Evolutionary conservation across 495 filamentous ascomycete genomes (phyloP).

Genomic region (Neurospora africana): DNA sequence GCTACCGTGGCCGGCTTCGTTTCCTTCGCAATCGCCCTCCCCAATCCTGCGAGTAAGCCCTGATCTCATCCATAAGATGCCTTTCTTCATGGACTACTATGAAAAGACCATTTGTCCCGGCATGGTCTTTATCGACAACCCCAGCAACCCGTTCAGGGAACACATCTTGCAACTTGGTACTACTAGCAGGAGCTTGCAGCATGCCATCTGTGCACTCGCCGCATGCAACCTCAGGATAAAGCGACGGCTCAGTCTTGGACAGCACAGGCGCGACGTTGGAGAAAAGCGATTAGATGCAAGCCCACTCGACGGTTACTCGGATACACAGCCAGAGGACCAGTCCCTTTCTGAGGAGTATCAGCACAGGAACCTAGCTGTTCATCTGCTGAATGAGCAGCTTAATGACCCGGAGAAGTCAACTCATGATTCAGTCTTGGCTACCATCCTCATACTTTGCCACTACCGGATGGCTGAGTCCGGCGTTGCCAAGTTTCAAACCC

Average conservation of each 20-base stretch:
- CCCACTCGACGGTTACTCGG: slow-evolving; percentile 24
- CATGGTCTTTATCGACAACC: slow-evolving; percentile 82
- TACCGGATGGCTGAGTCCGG: slow-evolving; percentile 92
- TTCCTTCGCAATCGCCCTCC: slow-evolving; percentile 17
- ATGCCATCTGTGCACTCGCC: slow-evolving; percentile 83
- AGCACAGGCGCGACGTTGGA: slow-evolving; percentile 31
- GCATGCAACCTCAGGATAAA: slow-evolving; percentile 71
- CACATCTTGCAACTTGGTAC: slow-evolving; percentile 73
- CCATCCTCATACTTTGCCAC: slow-evolving; percentile 76
- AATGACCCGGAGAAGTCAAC: slow-evolving; percentile 60
- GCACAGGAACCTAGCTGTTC: slow-evolving; percentile 73
- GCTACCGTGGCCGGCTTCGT: slow-evolving; percentile 15
- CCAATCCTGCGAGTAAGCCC: slow-evolving; percentile 31
- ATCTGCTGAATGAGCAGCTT: slow-evolving; percentile 71
- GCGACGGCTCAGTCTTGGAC: slow-evolving; percentile 42
- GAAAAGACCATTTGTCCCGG: slow-evolving; percentile 83
- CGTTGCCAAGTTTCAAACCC: slow-evolving; percentile 82
- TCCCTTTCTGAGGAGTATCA: slow-evolving; percentile 64
- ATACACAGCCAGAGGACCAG: slow-evolving; percentile 34
- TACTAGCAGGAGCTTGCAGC: slow-evolving; percentile 70
- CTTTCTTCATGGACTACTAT: slow-evolving; percentile 64
- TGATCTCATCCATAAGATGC: slow-evolving; percentile 46
- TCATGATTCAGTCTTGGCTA: slow-evolving; percentile 82
- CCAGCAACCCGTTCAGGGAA: slow-evolving; percentile 72
- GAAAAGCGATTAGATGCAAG: slow-evolving; percentile 26